Evolutionary conservation across 257 asterid genomes (phyloP).

Genomic region (Lavandula angustifolia): DNA sequence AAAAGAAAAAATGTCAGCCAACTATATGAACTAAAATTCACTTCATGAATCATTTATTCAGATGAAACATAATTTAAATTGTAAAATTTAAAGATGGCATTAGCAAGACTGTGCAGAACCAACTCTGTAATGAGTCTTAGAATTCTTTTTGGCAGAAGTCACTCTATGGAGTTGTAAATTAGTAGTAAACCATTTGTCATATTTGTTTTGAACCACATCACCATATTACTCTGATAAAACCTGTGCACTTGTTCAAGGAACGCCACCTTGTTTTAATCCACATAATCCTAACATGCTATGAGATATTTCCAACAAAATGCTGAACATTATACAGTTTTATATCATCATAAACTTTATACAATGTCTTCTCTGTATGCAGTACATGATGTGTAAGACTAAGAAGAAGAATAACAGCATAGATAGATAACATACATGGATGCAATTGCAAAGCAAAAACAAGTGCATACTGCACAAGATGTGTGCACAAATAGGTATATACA

Average conservation of each 20-base stretch:
- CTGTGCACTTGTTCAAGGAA: not conserved
- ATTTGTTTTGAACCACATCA: not conserved
- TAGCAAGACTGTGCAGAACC: constrained; percentile 6
- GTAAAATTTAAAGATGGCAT: constrained; percentile 3
- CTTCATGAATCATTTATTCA: not conserved
- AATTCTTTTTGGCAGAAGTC: constrained; percentile 1
- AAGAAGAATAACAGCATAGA: no score
- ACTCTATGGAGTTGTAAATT: not conserved
- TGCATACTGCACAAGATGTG: no score
- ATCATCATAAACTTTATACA: no score
- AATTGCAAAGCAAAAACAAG: no score
- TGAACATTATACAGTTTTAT: not conserved
- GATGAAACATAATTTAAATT: constrained; percentile 5
- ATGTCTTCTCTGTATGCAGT: no score
- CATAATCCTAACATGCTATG: not conserved
- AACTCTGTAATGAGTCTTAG: not conserved
- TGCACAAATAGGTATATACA: no score
- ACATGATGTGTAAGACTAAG: no score
- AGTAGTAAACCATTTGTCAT: not conserved
- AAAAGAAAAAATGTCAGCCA: not conserved
- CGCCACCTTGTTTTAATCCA: not conserved
- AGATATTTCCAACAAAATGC: constrained; percentile 14
- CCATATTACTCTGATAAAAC: not conserved
- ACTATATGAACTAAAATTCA: not conserved
- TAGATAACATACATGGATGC: no score